phyloP scores from a whole-genome alignment of 148 eudicot genomes.

The Persicaria tinctoria region DNA sequence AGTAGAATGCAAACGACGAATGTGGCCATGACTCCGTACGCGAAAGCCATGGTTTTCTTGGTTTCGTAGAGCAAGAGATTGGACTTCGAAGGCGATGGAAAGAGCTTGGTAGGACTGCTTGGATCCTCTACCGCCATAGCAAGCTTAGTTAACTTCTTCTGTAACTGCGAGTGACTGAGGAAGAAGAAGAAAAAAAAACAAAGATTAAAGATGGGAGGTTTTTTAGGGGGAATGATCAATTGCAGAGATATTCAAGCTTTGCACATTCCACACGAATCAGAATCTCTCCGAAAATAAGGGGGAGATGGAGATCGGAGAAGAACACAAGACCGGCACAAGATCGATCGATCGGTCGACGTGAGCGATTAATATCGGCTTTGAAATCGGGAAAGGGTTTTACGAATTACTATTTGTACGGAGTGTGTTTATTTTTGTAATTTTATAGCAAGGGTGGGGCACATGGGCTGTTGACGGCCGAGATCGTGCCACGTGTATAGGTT shows the following conservation, averaged over 20 bases:
- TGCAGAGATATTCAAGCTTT: not conserved
- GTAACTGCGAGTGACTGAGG: not conserved
- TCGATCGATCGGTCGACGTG: not conserved
- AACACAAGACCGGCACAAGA: not conserved
- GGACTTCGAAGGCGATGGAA: slow-evolving; percentile 3
- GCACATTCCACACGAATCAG: not conserved
- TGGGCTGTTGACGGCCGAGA: too few relatives aligned
- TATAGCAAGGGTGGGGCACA: too few relatives aligned
- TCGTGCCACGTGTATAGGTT: too few relatives aligned
- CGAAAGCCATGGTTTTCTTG: slow-evolving; percentile 22
- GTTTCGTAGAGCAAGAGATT: slow-evolving; percentile 12
- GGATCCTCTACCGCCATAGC: slow-evolving; percentile 5
- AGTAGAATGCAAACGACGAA: slow-evolving; percentile 24
- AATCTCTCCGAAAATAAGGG: not conserved
- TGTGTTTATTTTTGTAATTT: too few relatives aligned
- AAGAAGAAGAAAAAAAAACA: not conserved
- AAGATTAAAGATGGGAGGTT: not conserved
- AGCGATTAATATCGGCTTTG: not conserved
- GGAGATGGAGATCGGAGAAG: not conserved
- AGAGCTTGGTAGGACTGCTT: not conserved
- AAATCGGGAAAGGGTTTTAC: not conserved
- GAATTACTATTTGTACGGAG: too few relatives aligned
- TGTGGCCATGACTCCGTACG: slow-evolving; percentile 31
- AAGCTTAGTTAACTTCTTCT: not conserved
- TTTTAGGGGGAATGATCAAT: not conserved